A percentile compares a stretch with the other conserved stretches of the same genome.
Conservation (phyloP, 2,329 filamentous ascomycete species). For the Fusarium globosum region DNA sequence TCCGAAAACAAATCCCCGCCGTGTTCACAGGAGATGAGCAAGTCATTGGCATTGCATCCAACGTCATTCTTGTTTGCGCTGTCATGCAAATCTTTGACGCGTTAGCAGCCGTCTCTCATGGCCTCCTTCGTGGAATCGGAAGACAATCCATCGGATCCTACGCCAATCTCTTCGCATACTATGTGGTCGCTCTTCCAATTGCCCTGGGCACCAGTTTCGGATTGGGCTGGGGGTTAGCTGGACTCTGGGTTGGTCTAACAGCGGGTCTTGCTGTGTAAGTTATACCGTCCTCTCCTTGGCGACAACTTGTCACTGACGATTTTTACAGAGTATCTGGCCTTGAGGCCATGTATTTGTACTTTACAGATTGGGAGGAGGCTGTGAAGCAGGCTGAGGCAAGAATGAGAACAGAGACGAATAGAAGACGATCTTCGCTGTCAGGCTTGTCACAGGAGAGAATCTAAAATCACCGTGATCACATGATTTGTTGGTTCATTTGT, state of each 20-base stretch:
- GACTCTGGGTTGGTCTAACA: constrained; percentile 83
- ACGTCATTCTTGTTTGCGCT: constrained; percentile 79
- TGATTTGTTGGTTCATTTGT: background rate
- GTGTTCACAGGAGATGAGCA: constrained; percentile 77
- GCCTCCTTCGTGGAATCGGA: constrained; percentile 84
- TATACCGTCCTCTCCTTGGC: fast-evolving
- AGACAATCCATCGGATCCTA: constrained; percentile 88
- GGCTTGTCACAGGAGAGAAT: background rate
- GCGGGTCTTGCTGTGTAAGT: constrained; percentile 73
- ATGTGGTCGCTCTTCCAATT: constrained; percentile 83
- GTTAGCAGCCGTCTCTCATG: constrained; percentile 80
- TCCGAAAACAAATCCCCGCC: constrained; percentile 76
- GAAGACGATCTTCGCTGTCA: constrained; percentile 23
- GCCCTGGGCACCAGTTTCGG: constrained; percentile 81
- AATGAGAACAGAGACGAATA: constrained; percentile 32
- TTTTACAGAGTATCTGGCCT: constrained; percentile 21
- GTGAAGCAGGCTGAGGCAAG: constrained; percentile 39
- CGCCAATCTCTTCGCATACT: constrained; percentile 87
- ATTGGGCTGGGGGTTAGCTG: constrained; percentile 77
- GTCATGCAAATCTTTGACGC: constrained; percentile 92
- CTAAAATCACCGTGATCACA: fast-evolving
- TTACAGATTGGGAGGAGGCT: constrained; percentile 38
- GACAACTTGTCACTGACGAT: fast-evolving
- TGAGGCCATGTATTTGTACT: constrained; percentile 34
- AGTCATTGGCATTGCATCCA: constrained; percentile 72